Evolutionary conservation across 1,139 yeast genomes (phyloP).

Genomic region (Lodderomyces metapsilosis): DNA sequence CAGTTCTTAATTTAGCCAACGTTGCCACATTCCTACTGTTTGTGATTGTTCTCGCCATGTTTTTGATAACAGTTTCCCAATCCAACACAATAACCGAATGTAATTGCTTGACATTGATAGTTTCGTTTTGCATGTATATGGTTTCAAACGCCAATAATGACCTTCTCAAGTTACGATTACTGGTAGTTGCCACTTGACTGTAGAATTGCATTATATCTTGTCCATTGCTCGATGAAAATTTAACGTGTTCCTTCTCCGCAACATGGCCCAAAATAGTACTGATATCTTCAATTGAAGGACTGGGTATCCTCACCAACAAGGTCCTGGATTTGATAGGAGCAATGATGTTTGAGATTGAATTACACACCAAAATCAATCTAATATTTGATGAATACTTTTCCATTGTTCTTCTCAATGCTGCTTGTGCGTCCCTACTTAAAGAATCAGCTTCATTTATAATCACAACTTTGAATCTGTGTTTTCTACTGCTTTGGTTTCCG

Average conservation of each 20-base stretch:
- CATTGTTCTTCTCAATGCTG: slow-evolving; percentile 96
- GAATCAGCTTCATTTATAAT: slow-evolving; percentile 93
- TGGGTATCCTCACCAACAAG: slow-evolving; percentile 76
- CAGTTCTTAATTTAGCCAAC: slow-evolving; percentile 69
- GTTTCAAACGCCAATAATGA: slow-evolving; percentile 83
- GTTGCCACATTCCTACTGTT: slow-evolving; percentile 68
- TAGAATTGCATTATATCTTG: slow-evolving; percentile 42
- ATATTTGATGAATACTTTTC: slow-evolving; percentile 91
- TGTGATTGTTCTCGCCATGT: slow-evolving; percentile 59
- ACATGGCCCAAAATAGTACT: slow-evolving; percentile 52
- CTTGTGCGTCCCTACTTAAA: slow-evolving; percentile 93
- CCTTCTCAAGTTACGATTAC: slow-evolving; percentile 74
- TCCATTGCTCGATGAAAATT: slow-evolving; percentile 37
- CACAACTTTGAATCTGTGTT: slow-evolving; percentile 85
- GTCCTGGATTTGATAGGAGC: slow-evolving; percentile 95
- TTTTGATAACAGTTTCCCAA: slow-evolving; percentile 79
- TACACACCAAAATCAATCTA: slow-evolving; percentile 80
- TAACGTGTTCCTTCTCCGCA: slow-evolving; percentile 55
- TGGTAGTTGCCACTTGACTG: slow-evolving; percentile 49
- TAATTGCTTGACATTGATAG: slow-evolving; percentile 32
- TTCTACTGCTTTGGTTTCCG: slow-evolving; percentile 38
- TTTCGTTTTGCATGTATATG: slow-evolving; percentile 69
- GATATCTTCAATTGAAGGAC: slow-evolving; percentile 68
- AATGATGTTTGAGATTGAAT: slow-evolving; percentile 86
- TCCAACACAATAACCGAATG: slow-evolving; percentile 54